Conservation (phyloP, 345 rosid genomes). For the Salix caprea region DNA sequence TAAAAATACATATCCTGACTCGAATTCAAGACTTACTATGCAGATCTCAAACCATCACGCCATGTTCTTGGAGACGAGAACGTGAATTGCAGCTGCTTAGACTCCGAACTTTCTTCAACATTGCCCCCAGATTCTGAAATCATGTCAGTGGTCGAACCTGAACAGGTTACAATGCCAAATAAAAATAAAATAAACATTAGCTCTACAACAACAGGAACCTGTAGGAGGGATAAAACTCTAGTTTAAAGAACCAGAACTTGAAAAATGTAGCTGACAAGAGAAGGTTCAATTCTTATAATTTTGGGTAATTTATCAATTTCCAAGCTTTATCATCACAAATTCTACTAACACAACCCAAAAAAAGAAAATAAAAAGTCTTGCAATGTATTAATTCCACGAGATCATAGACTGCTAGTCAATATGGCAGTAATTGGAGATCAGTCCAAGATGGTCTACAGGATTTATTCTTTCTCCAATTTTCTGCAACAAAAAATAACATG, state of each 20-base stretch:
- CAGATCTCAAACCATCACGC: too few relatives aligned
- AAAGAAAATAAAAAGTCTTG: background rate
- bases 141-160: constrained; percentile 75
- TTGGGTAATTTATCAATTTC: background rate
- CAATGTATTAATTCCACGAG: background rate
- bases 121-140: constrained; percentile 61
- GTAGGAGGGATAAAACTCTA: background rate
- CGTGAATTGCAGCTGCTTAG: constrained; percentile 48
- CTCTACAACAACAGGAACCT: background rate
- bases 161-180: constrained; percentile 5
- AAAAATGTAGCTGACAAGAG: background rate
- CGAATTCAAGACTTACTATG: too few relatives aligned
- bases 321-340: background rate
- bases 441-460: background rate
- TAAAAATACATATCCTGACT: too few relatives aligned
- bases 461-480: background rate
- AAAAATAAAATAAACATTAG: background rate
- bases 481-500: too few relatives aligned
- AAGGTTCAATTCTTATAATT: background rate
- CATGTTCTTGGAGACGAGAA: constrained; percentile 18
- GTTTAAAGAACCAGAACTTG: background rate
- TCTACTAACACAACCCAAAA: too few relatives aligned
- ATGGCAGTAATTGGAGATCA: background rate
- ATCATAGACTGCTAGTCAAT: background rate
- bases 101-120: constrained; percentile 58